These are phyloP conservation scores for Themeda triandra DNA, from an alignment of 176 grass and related monocot species.

Conservation along the genomic window DNA sequence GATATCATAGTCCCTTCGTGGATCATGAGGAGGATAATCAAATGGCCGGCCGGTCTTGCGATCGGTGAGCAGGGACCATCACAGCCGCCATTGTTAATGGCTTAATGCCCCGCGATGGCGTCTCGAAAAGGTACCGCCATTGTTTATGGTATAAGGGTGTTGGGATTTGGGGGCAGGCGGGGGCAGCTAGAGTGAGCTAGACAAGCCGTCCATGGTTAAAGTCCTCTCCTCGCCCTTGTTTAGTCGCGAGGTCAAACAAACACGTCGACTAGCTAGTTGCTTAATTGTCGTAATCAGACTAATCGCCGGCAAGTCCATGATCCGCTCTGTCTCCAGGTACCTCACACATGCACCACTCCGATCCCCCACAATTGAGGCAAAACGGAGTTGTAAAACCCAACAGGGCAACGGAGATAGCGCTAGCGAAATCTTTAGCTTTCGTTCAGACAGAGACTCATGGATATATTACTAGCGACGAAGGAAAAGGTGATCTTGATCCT, in stretches of 20 bases:
- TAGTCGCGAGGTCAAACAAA: conserved; percentile 38
- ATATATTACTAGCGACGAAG: no score
- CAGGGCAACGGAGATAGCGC: background rate
- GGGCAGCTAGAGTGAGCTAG: background rate
- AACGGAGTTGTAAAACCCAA: background rate
- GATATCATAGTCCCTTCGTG: conserved; percentile 14
- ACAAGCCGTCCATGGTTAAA: conserved; percentile 19
- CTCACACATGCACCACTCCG: background rate
- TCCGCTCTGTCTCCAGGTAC: background rate
- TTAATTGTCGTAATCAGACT: background rate
- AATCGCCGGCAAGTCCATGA: conserved; percentile 18
- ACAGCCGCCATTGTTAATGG: background rate
- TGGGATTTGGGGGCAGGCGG: conserved; percentile 28
- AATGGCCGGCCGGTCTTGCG: background rate
- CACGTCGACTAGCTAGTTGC: background rate
- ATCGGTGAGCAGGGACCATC: background rate
- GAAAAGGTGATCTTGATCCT: background rate
- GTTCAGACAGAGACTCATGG: no score
- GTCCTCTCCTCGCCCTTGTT: background rate
- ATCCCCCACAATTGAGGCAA: background rate
- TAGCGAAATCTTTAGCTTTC: background rate
- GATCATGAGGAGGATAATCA: conserved; percentile 36
- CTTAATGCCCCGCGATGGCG: conserved; percentile 12
- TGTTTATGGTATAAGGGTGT: background rate
- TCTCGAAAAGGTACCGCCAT: background rate